Evolutionary conservation across 2,329 filamentous ascomycete species (phyloP), one percentile per base, ranked within the genome.

Genomic region (Sclerotinia trifoliorum): DNA sequence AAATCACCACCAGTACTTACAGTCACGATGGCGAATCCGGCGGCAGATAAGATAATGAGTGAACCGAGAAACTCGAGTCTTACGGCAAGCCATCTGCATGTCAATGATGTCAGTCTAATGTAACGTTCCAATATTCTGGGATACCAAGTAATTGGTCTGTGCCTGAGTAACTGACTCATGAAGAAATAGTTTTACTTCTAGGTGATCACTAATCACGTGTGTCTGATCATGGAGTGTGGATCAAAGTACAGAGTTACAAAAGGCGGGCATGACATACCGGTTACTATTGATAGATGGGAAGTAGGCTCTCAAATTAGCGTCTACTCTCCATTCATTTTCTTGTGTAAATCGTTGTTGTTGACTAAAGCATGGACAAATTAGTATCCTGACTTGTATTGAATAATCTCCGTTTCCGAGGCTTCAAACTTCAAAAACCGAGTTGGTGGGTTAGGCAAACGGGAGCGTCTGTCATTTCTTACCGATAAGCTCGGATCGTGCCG

Each of bases 321-420:
- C 95, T 71, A 98, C 91, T 55, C 95, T 90, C 93, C 94, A 97
- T 83, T 99, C 94, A 75, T 98, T 99, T 79, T 99, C 96, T 69
- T 91, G 83, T 70, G 92, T 87, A 79, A 99, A 99, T 68, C 95
- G 86, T 72, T 88, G 83, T 79, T 96, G 89, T 78, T 99, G 94
- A 70, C 65, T 67, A 46, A 62, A 62, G 35, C 35, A 67, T 35
- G 24, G 24, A 54, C 26, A 7, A 32, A 44, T 67, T 52, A 67
- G 65, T 46, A 62, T 17, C 49, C 29, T 62, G 29, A 17, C 29
- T 42, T 49, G 58, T 46, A 24, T 55, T 49, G 15, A 32, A 65
- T 42, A 65, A 65, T 55, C 32, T 62, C 60, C 46, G 60, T 51
- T 62, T 62, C 15, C 29, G 29, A 62, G 21, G 46, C 39, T 32